Percentiles rank a stretch among this genome's conserved stretches.
Evolutionary conservation across 2,329 filamentous ascomycete genomes (phyloP).

Genomic region (Penicillium corylophilum): DNA sequence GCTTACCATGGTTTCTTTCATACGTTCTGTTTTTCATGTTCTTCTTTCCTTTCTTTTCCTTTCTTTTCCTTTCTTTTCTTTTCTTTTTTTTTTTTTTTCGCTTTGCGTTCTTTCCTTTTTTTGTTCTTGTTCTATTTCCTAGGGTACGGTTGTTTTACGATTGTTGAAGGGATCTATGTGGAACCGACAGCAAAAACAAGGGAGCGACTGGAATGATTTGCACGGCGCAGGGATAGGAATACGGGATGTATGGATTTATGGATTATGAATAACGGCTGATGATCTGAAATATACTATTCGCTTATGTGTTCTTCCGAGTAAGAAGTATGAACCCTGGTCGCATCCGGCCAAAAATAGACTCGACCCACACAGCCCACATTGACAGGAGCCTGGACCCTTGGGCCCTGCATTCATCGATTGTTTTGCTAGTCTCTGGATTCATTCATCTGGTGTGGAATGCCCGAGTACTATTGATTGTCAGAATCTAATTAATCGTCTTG

Average conservation of each 20-base stretch:
- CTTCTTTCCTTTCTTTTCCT: neutral
- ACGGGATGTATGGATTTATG: neutral
- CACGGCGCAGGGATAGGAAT: constrained; percentile 3
- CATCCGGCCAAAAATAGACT: constrained; percentile 9
- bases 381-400: constrained; percentile 8
- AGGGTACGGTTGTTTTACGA: no score
- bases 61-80: neutral
- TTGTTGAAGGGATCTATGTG: constrained; percentile 5
- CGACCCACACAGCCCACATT: constrained; percentile 5
- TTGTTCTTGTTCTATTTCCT: constrained; percentile 1
- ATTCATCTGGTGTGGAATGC: no score
- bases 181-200: constrained; percentile 7
- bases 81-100: constrained; percentile 1
- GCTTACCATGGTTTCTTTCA: no score
- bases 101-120: neutral
- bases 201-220: constrained; percentile 12
- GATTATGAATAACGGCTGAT: neutral
- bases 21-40: no score
- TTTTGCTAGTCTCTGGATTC: no score
- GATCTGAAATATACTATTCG: neutral
- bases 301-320: neutral
- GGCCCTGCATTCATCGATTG: neutral
- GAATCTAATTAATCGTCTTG: no score
- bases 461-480: no score
- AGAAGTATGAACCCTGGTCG: neutral